Percentiles rank a stretch among this genome's conserved stretches.
These are phyloP conservation scores for Calonectria hongkongensis DNA, from an alignment of 2,329 filamentous ascomycete species.

Conservation along the genomic window DNA sequence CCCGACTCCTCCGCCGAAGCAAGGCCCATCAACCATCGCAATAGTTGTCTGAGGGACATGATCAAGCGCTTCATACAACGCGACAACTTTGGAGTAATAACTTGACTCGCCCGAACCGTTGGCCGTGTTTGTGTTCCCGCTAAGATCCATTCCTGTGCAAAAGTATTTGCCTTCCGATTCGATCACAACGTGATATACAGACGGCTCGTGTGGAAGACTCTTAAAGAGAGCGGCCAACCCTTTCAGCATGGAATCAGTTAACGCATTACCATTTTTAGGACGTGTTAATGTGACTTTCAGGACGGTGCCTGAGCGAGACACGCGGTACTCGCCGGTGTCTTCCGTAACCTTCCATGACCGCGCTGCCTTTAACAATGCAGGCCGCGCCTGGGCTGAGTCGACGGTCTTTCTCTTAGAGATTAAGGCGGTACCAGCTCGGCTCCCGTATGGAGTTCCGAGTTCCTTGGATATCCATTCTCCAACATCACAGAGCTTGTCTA, in stretches of 20 bases:
- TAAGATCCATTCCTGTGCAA: slow-evolving; percentile 43
- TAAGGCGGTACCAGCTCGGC: slow-evolving; percentile 30
- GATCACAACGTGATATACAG: slow-evolving; percentile 33
- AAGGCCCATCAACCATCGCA: slow-evolving; percentile 35
- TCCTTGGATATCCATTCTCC: slow-evolving; percentile 33
- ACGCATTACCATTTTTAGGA: slow-evolving; percentile 33
- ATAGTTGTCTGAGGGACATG: slow-evolving; percentile 37
- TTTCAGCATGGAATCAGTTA: slow-evolving; percentile 33
- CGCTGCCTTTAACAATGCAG: neutral
- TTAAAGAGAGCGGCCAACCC: slow-evolving; percentile 24
- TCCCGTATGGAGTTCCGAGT: slow-evolving; percentile 29
- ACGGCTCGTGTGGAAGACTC: neutral
- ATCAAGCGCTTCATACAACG: slow-evolving; percentile 36
- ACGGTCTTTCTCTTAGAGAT: neutral
- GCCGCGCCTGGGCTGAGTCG: neutral
- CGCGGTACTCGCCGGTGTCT: slow-evolving; percentile 30
- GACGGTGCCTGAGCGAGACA: slow-evolving; percentile 26
- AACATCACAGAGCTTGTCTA: slow-evolving; percentile 15
- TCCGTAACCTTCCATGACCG: slow-evolving; percentile 8
- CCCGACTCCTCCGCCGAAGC: slow-evolving; percentile 39
- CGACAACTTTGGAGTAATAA: slow-evolving; percentile 35
- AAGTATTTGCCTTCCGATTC: slow-evolving; percentile 40
- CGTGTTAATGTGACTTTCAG: slow-evolving; percentile 30
- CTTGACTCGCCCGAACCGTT: slow-evolving; percentile 23
- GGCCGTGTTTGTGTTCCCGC: slow-evolving; percentile 31